These are phyloP conservation scores for Chara braunii DNA, from an alignment of 139 green algal species.

Conservation along the genomic window DNA sequence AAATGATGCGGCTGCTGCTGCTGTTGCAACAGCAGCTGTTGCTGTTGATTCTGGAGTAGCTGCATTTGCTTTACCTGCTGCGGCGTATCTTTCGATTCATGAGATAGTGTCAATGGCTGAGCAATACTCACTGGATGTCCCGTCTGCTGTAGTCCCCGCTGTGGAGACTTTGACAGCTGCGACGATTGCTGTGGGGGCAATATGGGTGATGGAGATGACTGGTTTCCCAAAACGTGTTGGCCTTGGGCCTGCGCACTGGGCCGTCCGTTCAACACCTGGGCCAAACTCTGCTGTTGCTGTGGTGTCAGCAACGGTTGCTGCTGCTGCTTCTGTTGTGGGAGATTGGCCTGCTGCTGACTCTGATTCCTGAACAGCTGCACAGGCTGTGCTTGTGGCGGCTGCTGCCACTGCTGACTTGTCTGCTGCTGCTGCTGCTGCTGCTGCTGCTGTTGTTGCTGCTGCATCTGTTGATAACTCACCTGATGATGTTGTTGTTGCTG, in stretches of 20 bases:
- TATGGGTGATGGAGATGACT: too few species aligned
- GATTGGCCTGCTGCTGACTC: neutral
- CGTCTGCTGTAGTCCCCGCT: too few species aligned
- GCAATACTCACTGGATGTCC: too few species aligned
- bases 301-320: neutral
- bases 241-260: too few species aligned
- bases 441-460: slow-evolving; percentile 8
- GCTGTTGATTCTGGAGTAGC: too few species aligned
- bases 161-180: too few species aligned
- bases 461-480: neutral
- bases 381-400: neutral
- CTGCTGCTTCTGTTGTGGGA: slow-evolving; percentile 3
- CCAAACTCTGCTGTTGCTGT: neutral
- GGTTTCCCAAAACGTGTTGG: too few species aligned
- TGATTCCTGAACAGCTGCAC: neutral
- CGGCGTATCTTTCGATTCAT: too few species aligned
- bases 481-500: slow-evolving; percentile 9
- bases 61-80: too few species aligned
- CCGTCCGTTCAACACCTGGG: too few species aligned
- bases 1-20: neutral
- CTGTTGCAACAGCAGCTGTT: neutral
- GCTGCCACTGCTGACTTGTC: neutral
- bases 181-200: too few species aligned
- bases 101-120: too few species aligned
- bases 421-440: neutral